Base-by-base conservation (phyloP, 2,329 filamentous ascomycete species). In the Diaporthe australafricana region DNA sequence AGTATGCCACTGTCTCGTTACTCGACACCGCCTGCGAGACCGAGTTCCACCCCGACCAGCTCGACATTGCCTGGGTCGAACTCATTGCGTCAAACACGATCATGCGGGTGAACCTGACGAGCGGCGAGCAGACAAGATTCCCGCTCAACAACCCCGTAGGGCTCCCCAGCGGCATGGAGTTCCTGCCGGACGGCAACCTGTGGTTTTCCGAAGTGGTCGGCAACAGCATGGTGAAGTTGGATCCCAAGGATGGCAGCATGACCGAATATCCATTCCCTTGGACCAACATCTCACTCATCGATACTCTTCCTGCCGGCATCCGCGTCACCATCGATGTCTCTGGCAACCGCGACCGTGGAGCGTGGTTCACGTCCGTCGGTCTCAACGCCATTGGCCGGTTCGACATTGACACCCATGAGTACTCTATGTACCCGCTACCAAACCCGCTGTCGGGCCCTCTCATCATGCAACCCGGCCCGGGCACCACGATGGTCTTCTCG, bases 61-160 rank as follows among this genome's bases (percentile, higher is more conserved):
- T 63, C 7, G 60, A 63, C 7, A 17, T 63, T 5, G 60, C 60
- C 30, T 63, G 60, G 60, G 60, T 63, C 14, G 60, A 63, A 1
- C 60, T 63, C 60, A 63, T 63, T 12, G 42, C 60, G 42, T 63
- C 60, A 48, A 63, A 63, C 60, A 63, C 60, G 2, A 63, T 63
- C 60, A 20, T 63, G 14, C 60, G 60, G 27, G 42, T 63, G 30
- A 48, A 63, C 60, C 60, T 63, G 30, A 63, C 60, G 42, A 63
- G 42, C 60, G 60, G 60, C 42, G 60, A 63, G 27, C 60, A 63
- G 2, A 63, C 60, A 35, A 63, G 60, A 2, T 63, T 63, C 42
- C 60, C 60, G 30, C 60, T 63, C 2, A 63, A 63, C 20, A 63
- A 63, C 14, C 60, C 60, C 1, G 42, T 63, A 9, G 60, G 60